Conservation (phyloP, 768 basidiomycete species). For the Leucosporidium creatinivorum region DNA sequence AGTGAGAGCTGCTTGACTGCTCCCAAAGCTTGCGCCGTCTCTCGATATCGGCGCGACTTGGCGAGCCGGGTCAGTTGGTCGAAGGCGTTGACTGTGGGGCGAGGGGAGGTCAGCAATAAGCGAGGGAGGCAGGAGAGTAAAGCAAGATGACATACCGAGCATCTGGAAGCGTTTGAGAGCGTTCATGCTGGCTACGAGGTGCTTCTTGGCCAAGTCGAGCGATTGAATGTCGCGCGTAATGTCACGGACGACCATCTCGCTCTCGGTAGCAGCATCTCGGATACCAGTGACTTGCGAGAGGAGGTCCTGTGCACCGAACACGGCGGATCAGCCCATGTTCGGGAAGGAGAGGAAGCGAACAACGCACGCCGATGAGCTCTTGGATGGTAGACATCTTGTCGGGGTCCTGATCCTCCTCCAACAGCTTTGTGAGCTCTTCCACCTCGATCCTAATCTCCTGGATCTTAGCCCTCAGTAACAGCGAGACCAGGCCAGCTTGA, state of each 20-base stretch:
- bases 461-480: conserved; percentile 62
- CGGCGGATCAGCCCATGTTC: not conserved
- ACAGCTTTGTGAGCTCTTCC: conserved; percentile 56
- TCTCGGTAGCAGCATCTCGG: conserved; percentile 92
- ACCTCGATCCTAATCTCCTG: conserved; percentile 66
- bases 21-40: conserved; percentile 79
- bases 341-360: not conserved
- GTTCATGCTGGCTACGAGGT: conserved; percentile 81
- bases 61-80: conserved; percentile 36
- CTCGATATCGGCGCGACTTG: conserved; percentile 50
- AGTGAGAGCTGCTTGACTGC: conserved; percentile 78
- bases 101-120: not conserved
- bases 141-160: conserved; percentile 57
- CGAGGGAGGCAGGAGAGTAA: too few relatives aligned
- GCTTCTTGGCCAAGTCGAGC: conserved; percentile 86
- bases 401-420: conserved; percentile 74
- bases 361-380: conserved; percentile 83
- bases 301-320: conserved; percentile 57
- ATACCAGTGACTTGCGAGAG: conserved; percentile 93
- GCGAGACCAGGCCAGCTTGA: conserved; percentile 63
- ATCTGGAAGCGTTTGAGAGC: conserved; percentile 83
- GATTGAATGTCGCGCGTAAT: conserved; percentile 96
- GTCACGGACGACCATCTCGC: conserved; percentile 87
- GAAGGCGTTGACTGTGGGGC: conserved; percentile 29
- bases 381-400: conserved; percentile 82